phyloP scores from a whole-genome alignment of 331 rosid genomes.

The Malus hybrid region DNA sequence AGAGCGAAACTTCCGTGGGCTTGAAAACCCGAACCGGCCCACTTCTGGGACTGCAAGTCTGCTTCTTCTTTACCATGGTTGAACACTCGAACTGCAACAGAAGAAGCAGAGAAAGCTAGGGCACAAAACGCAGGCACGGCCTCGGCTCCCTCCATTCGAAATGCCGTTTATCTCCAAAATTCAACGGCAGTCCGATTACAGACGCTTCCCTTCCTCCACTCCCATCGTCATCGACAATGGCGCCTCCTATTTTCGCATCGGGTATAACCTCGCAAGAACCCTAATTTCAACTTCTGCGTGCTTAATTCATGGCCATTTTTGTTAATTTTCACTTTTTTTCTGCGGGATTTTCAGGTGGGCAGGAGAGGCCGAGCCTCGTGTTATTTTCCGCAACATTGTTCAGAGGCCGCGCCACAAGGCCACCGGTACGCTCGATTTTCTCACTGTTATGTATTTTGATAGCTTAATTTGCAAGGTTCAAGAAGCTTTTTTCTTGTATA shows the following conservation, averaged over 20 bases:
- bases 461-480: background rate
- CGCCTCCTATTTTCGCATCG: constrained; percentile 92
- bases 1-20: background rate
- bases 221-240: constrained; percentile 99
- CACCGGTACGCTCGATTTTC: constrained; percentile 29
- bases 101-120: background rate
- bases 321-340: background rate
- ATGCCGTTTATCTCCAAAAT: constrained; percentile 85
- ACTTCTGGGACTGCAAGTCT: background rate
- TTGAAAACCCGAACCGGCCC: background rate
- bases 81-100: too few species aligned
- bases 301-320: background rate
- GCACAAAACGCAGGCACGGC: background rate
- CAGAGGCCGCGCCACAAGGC: constrained; percentile 96
- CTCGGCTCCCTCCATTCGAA: background rate
- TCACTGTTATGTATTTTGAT: background rate
- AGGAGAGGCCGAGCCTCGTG: constrained; percentile 89
- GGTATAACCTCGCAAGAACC: constrained; percentile 47
- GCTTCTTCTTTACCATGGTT: background rate
- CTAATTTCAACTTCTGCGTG: constrained; percentile 23
- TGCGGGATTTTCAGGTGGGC: constrained; percentile 64
- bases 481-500: background rate
- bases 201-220: constrained; percentile 43
- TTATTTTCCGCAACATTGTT: constrained; percentile 94
- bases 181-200: constrained; percentile 70